phyloP scores from a whole-genome alignment of 139 green algal species.

The Parachlorella kessleri region DNA sequence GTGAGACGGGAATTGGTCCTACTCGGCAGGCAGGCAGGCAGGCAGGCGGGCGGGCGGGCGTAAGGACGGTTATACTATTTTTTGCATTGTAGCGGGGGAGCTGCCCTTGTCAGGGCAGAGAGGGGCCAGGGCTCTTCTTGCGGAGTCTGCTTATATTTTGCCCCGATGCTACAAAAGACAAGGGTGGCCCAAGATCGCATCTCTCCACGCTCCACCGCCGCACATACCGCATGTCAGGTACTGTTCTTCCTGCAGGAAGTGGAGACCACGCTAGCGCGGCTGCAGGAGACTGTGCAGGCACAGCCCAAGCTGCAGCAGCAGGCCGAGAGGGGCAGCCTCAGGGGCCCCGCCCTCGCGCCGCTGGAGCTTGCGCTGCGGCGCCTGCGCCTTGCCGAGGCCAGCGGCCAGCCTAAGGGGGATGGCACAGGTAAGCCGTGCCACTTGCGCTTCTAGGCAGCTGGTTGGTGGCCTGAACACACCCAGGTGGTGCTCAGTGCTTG shows the following conservation, averaged over 20 bases:
- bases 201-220: too few relatives aligned
- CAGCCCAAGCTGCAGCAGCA: neutral
- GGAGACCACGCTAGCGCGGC: constrained; percentile 4
- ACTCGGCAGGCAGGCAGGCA: too few relatives aligned
- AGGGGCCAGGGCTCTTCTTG: too few relatives aligned
- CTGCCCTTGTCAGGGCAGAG: too few relatives aligned
- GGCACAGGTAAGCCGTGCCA: neutral
- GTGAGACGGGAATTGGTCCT: too few relatives aligned
- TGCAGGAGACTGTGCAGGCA: neutral
- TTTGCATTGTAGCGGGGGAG: too few relatives aligned
- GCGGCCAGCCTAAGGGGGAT: neutral
- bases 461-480: neutral
- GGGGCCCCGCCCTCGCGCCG: constrained; percentile 25
- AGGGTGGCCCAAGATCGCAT: too few relatives aligned
- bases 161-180: too few relatives aligned
- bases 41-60: too few relatives aligned
- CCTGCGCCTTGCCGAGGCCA: constrained; percentile 1
- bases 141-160: too few relatives aligned
- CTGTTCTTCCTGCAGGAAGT: constrained; percentile 3
- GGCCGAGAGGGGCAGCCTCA: neutral
- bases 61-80: too few relatives aligned
- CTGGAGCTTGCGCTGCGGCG: constrained; percentile 33
- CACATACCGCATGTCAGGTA: too few relatives aligned
- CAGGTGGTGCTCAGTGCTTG: neutral
- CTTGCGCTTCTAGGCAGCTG: neutral